Evolutionary conservation across 2,329 filamentous ascomycete species (phyloP), one percentile per base, ranked within the genome.

Genomic region (Trichoderma koningii): DNA sequence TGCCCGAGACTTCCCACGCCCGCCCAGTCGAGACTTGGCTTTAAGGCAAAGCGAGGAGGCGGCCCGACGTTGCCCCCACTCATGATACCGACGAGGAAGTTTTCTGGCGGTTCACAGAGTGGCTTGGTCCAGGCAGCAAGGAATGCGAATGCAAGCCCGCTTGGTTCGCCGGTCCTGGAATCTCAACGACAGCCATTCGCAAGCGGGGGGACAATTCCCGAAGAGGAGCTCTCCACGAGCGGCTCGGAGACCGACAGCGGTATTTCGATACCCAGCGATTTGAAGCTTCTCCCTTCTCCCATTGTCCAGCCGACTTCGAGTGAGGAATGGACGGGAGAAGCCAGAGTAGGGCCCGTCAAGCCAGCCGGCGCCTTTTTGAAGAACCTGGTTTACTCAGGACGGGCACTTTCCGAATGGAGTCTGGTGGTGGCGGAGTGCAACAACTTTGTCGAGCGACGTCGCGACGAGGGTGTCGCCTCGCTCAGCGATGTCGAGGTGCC

Each of bases 391-490:
- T 90, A 94, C 74, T 81, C 85, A 3, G 91, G 91, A 1, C 83
- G 90, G 21, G 88, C 91, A 0, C 80, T 95, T 51, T 90, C 90
- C 0, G 91, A 95, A 75, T 95, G 91, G 91, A 82, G 83, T 21
- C 79, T 91, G 19, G 85, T 94, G 21, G 86, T 93, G 17, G 85
- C 85, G 64, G 91, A 95, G 74, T 92, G 88, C 78, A 92, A 93
- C 76, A 91, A 87, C 72, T 95, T 94, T 75, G 86, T 92, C 38
- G 90, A 94, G 66, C 82, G 91, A 52, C 84, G 91, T 63, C 87
- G 87, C 59, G 86, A 87, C 53, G 91, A 95, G 73, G 91, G 91
- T 51, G 85, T 93, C 10, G 82, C 85, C 2, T 80, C 80, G 0
- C 83, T 92, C 66, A 81, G 79, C 69, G 86, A 88, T 50, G 87